Evolutionary conservation across 1,139 yeast genomes (phyloP), one percentile per base, ranked within the genome.

Genomic region (Geotrichum klebahnii): DNA sequence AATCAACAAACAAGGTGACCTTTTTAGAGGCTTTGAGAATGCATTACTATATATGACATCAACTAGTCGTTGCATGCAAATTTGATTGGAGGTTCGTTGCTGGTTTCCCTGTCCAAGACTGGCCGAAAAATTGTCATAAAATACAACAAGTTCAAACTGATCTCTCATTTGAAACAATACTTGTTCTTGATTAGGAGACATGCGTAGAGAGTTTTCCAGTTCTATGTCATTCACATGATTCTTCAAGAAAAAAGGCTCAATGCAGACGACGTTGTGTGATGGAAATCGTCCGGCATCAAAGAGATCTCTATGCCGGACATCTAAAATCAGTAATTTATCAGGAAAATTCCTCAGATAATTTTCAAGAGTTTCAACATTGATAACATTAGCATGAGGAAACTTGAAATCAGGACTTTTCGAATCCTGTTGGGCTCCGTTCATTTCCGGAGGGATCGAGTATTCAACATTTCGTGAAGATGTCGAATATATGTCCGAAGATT

Each of bases 191-290:
- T 72, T 71, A 1, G 87, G 80, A 5, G 84, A 69, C 31, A 79
- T 65, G 35, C 78, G 69, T 23, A 90, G 70, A 31, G 78, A 68
- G 33, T 74, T 77, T 58, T 82, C 85, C 26, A 88, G 65, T 49
- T 82, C 87, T 46, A 67, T 70, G 59, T 83, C 90, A 1, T 76
- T 73, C 55, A 76, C 71, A 6, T 69, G 67, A 2, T 69, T 65
- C 24, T 74, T 66, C 35, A 78, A 67, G 4, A 80, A 71, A 3
- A 78, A 68, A 0, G 96, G 96, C 51, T 85, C 95, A 12, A 88
- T 76, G 62, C 89, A 84, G 16, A 85, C 75, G 6, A 82, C 66
- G 44, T 82, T 76, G 1, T 69, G 64, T 32, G 75, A 68, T 19
- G 75, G 73, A 29, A 89, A 78, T 62, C 84, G 95, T 35, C 78